Conservation (phyloP, 2,329 filamentous ascomycete genomes). For the Thielaviopsis ethacetica region DNA sequence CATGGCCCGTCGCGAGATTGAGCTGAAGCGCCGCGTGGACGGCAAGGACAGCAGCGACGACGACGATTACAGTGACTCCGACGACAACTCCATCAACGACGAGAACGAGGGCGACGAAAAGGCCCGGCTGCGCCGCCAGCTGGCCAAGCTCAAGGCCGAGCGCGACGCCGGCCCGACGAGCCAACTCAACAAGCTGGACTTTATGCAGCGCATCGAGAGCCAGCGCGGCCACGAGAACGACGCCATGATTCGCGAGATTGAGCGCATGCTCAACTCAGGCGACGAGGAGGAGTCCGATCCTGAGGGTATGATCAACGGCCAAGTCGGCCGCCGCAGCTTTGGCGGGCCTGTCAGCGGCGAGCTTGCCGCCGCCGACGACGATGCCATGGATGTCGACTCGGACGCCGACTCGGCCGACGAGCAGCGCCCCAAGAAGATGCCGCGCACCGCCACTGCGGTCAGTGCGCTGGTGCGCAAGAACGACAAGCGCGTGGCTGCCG, state of each 20-base stretch:
- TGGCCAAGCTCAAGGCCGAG: constrained; percentile 25
- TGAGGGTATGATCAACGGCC: constrained; percentile 28
- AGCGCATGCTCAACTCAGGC: constrained; percentile 53
- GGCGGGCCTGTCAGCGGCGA: constrained; percentile 13
- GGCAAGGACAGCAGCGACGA: constrained; percentile 38
- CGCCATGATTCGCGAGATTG: constrained; percentile 52
- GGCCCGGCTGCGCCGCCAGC: constrained; percentile 29
- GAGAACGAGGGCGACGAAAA: constrained; percentile 30
- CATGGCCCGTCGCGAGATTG: constrained; percentile 68
- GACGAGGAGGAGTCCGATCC: constrained; percentile 35
- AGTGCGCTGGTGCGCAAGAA: constrained; percentile 8
- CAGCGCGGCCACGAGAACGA: constrained; percentile 66
- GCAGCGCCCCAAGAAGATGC: constrained; percentile 13
- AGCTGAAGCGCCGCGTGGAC: constrained; percentile 63
- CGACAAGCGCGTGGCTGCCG: constrained; percentile 15
- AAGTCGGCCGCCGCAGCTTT: constrained; percentile 50
- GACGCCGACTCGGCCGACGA: constrained; percentile 15
- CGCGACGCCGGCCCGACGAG: constrained; percentile 40
- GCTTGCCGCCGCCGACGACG: not conserved
- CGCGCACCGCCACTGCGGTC: constrained; percentile 7
- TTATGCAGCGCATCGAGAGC: constrained; percentile 83
- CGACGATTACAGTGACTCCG: constrained; percentile 37
- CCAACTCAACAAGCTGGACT: constrained; percentile 69
- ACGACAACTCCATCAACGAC: constrained; percentile 33
- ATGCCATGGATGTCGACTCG: constrained; percentile 4